Evolutionary conservation across 2,329 filamentous ascomycete species (phyloP).

Genomic region (Leptosphaerulina australis): DNA sequence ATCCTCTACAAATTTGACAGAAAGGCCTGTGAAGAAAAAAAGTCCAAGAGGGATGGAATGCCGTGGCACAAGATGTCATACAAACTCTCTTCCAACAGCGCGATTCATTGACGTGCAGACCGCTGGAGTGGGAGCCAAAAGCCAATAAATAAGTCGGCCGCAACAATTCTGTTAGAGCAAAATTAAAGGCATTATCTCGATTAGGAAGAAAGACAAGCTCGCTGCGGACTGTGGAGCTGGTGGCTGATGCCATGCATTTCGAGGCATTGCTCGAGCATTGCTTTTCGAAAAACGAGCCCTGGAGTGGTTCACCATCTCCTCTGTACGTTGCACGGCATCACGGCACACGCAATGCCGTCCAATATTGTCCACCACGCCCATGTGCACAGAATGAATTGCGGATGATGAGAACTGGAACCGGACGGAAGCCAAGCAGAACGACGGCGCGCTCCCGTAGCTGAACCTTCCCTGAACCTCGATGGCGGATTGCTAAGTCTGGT

Average conservation of each 20-base stretch:
- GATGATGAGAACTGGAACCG: constrained; percentile 30
- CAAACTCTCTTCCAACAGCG: constrained; percentile 7
- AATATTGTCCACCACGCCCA: constrained; percentile 11
- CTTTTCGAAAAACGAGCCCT: constrained; percentile 9
- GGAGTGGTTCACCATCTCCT: constrained; percentile 17
- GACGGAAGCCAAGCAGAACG: constrained; percentile 24
- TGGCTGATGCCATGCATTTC: constrained; percentile 9
- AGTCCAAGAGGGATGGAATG: constrained; percentile 1
- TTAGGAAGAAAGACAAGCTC: constrained; percentile 4
- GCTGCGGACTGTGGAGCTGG: constrained; percentile 4
- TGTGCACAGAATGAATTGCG: constrained; percentile 19
- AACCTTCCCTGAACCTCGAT: constrained; percentile 30
- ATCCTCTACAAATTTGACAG: not conserved
- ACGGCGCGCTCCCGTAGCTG: constrained; percentile 37
- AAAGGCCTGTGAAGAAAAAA: constrained; percentile 3
- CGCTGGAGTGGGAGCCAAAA: constrained; percentile 16
- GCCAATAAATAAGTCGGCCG: constrained; percentile 17
- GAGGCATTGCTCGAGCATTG: constrained; percentile 13
- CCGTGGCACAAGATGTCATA: constrained; percentile 12
- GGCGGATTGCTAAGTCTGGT: constrained; percentile 18
- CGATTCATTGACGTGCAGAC: constrained; percentile 21
- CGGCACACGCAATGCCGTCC: constrained; percentile 16
- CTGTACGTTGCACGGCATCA: constrained; percentile 14
- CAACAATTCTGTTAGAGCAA: constrained; percentile 4
- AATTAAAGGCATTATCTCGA: constrained; percentile 1